Evolutionary conservation across 2,329 filamentous ascomycete species (phyloP).

Genomic region (Ophiocordyceps robertsii): DNA sequence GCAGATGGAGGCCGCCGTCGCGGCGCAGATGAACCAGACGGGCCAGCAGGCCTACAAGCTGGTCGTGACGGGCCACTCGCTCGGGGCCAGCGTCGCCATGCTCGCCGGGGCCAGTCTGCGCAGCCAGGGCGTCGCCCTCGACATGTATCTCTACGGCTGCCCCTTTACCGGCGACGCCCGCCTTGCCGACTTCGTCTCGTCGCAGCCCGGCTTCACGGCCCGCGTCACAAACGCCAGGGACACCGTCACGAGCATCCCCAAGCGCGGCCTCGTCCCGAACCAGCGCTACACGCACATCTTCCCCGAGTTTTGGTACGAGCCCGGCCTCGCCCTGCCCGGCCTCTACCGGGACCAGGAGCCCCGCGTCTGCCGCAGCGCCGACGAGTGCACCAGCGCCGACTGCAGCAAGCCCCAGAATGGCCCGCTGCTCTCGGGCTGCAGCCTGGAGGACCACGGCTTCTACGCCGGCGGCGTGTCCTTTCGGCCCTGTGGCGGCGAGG

Average conservation of each 20-base stretch:
- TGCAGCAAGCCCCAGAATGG: background rate
- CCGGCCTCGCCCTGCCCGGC: conserved; percentile 20
- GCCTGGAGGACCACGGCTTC: background rate
- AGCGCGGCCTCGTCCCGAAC: conserved; percentile 26
- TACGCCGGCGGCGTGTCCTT: too few species aligned
- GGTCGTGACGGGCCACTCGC: conserved; percentile 51
- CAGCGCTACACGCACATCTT: conserved; percentile 43
- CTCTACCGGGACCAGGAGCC: conserved; percentile 8
- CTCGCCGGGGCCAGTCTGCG: conserved; percentile 45
- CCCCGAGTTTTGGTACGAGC: conserved; percentile 50
- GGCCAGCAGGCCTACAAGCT: conserved; percentile 26
- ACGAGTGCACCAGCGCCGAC: background rate
- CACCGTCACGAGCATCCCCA: conserved; percentile 50
- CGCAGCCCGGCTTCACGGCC: conserved; percentile 38
- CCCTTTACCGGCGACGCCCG: conserved; percentile 47
- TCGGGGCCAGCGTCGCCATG: conserved; percentile 51
- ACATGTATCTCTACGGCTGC: conserved; percentile 53
- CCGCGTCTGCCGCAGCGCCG: conserved; percentile 5
- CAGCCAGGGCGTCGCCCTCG: conserved; percentile 25
- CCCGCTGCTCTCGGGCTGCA: background rate
- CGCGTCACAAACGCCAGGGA: conserved; percentile 55
- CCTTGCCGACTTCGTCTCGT: conserved; percentile 30
- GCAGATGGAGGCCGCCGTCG: conserved; percentile 28
- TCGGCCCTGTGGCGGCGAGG: too few species aligned
- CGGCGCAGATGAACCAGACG: conserved; percentile 26